Evolutionary conservation across 2,329 filamentous ascomycete species (phyloP).

Genomic region (Fusarium camptoceras): DNA sequence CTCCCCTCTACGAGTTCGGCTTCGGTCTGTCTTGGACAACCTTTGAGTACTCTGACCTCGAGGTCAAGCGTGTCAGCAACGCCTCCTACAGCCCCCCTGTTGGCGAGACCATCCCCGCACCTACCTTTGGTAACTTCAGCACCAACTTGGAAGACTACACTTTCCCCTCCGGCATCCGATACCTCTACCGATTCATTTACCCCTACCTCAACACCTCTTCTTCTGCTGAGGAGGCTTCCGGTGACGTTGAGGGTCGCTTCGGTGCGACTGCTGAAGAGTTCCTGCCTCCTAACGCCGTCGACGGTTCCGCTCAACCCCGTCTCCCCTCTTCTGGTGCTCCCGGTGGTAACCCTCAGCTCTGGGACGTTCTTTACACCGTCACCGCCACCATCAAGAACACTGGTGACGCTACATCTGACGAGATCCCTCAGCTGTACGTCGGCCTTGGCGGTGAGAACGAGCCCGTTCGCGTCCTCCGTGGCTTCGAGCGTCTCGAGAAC

Average conservation of each 20-base stretch:
- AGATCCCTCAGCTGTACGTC: conserved; percentile 83
- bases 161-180: conserved; percentile 70
- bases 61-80: conserved; percentile 62
- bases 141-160: conserved; percentile 73
- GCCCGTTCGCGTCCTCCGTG: conserved; percentile 74
- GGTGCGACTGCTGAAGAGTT: conserved; percentile 68
- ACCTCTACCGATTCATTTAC: conserved; percentile 71
- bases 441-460: conserved; percentile 83
- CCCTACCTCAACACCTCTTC: conserved; percentile 77
- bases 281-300: conserved; percentile 68
- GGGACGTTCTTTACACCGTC: conserved; percentile 76
- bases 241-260: conserved; percentile 65
- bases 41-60: conserved; percentile 78
- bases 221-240: conserved; percentile 65
- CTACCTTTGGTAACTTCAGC: conserved; percentile 72
- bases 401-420: conserved; percentile 72
- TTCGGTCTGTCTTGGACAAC: conserved; percentile 84
- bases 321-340: conserved; percentile 63
- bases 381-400: conserved; percentile 78
- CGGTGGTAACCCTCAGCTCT: conserved; percentile 74
- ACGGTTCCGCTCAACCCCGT: conserved; percentile 68
- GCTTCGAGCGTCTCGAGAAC: conserved; percentile 79
- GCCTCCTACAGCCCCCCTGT: conserved; percentile 67
- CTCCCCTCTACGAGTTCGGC: conserved; percentile 84
- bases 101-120: conserved; percentile 72